Evolutionary conservation across 2,329 filamentous ascomycete species (phyloP), one percentile per base, ranked within the genome.

Genomic region (Botrytis tulipae): DNA sequence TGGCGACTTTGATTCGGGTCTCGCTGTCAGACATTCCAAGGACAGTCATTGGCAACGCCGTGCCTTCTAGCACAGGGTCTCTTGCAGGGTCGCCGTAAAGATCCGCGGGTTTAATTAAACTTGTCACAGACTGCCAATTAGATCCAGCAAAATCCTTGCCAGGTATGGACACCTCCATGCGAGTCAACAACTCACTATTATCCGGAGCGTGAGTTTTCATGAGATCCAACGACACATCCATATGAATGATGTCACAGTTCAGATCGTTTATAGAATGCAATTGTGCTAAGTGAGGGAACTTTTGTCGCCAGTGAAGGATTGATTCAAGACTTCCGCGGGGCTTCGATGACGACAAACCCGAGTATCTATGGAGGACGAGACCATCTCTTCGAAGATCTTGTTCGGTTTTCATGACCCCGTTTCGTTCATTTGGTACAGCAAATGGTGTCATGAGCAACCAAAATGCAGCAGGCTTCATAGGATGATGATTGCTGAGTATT

Each of bases 61-160:
- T 75, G 35, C 57, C 65, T 42, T 78, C 71, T 14, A 78, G 32
- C 6, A 74, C 84, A 80, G 65, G 82, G 77, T 77, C 83, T 51
- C 86, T 84, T 32, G 42, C 60, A 18, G 73, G 71, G 70, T 80
- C 77, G 29, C 77, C 75, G 68, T 76, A 77, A 7, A 80, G 73
- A 48, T 90, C 88, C 7, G 83, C 80, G 0, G 89, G 89, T 61
- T 89, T 86, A 37, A 85, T 85, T 63, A 91, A 84, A 29, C 85
- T 86, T 20, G 89, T 91, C 66, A 88, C 82, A 73, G 88, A 89
- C 81, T 88, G 87, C 89, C 89, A 91, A 57, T 84, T 84, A 79
- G 89, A 87, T 78, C 85, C 86, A 76, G 88, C 85, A 67, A 90
- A 83, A 48, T 82, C 83, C 25, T 84, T 84, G 75, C 87, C 85